These are phyloP conservation scores for Aspergillus udagawae DNA, from an alignment of 2,329 filamentous ascomycete species.

Conservation along the genomic window DNA sequence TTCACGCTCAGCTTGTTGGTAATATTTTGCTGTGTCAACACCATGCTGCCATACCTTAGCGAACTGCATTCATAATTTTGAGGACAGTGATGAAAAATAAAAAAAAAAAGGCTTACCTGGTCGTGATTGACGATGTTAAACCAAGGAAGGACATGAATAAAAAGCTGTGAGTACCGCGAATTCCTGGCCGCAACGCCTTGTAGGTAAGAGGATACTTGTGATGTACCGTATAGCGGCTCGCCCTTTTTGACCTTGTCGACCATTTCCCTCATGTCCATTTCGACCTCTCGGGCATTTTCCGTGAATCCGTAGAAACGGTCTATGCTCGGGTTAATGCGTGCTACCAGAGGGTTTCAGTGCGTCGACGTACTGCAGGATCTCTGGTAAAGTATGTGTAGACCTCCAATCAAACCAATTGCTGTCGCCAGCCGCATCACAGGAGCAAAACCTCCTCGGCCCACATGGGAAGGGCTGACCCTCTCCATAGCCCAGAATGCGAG, in stretches of 20 bases:
- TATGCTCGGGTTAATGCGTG: constrained; percentile 36
- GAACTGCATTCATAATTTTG: constrained; percentile 2
- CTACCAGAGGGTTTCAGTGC: neutral
- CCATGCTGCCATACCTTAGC: constrained; percentile 62
- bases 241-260: constrained; percentile 91
- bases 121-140: constrained; percentile 98
- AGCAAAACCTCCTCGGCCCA: constrained; percentile 76
- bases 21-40: constrained; percentile 98
- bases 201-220: constrained; percentile 75
- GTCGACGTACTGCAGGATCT: constrained; percentile 70
- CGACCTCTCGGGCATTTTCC: constrained; percentile 86
- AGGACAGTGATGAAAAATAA: neutral
- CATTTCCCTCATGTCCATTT: constrained; percentile 99
- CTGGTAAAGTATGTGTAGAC: constrained; percentile 81
- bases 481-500: constrained; percentile 74
- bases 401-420: constrained; percentile 68
- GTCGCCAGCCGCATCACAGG: constrained; percentile 76
- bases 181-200: constrained; percentile 91
- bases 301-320: constrained; percentile 94
- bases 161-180: constrained; percentile 83
- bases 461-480: constrained; percentile 76
- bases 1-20: constrained; percentile 89
- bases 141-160: constrained; percentile 84
- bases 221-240: constrained; percentile 82
- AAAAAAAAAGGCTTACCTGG: constrained; percentile 49